Conservation (phyloP, 2,329 filamentous ascomycete genomes). For the Fusarium sarcochroum region DNA sequence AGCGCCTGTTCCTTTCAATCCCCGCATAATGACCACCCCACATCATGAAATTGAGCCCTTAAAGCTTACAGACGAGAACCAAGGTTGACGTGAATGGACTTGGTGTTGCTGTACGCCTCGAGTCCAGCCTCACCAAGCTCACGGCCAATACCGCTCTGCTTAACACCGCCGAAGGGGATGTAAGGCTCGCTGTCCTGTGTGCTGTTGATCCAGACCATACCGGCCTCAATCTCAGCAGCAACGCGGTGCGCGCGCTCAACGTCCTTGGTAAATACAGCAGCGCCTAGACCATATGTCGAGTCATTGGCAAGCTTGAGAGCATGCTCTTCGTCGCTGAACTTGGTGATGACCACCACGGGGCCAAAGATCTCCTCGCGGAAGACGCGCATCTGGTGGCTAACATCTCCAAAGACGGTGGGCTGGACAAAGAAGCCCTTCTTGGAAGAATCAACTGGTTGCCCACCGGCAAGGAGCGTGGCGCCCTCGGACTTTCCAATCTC, state of each 20-base stretch:
- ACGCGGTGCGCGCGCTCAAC: conserved; percentile 85
- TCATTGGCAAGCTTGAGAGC: conserved; percentile 80
- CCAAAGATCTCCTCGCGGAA: conserved; percentile 92
- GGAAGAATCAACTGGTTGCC: conserved; percentile 65
- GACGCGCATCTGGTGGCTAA: conserved; percentile 78
- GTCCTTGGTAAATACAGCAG: conserved; percentile 83
- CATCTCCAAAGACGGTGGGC: conserved; percentile 88
- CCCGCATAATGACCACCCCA: background rate
- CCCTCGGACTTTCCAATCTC: conserved; percentile 49
- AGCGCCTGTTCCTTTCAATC: conserved; percentile 24
- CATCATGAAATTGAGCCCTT: background rate
- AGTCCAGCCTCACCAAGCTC: conserved; percentile 48
- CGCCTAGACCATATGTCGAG: conserved; percentile 82
- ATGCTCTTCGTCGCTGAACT: conserved; percentile 85
- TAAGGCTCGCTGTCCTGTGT: conserved; percentile 48
- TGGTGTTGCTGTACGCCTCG: conserved; percentile 48
- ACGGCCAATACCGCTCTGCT: conserved; percentile 49
- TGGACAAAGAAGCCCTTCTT: conserved; percentile 87
- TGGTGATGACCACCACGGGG: conserved; percentile 84
- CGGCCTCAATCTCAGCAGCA: conserved; percentile 79
- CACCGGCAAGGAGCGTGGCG: conserved; percentile 48
- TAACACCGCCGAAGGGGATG: conserved; percentile 48
- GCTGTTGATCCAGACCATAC: conserved; percentile 68
- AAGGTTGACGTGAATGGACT: conserved; percentile 48
- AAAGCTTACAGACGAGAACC: conserved; percentile 41